Percentiles rank a stretch among this genome's conserved stretches.
Evolutionary conservation across 139 green algal species (phyloP).

Genomic region (Ettlia oleoabundans): DNA sequence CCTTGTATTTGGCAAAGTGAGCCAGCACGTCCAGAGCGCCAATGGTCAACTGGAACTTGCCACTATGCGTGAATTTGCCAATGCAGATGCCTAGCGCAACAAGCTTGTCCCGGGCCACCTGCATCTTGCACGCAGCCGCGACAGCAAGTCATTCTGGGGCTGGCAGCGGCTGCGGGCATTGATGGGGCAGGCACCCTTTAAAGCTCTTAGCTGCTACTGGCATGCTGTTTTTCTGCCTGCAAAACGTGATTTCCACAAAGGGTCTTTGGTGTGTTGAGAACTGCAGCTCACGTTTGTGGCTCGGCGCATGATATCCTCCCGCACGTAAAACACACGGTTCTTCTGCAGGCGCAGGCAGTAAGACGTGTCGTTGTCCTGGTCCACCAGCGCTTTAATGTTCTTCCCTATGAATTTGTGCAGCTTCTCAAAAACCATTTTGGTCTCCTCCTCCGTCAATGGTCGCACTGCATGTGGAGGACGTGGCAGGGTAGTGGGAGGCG

Average conservation of each 20-base stretch:
- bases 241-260: background rate
- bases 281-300: conserved; percentile 81
- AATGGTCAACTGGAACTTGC: conserved; percentile 95
- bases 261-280: background rate
- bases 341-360: conserved; percentile 94
- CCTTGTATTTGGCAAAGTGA: conserved; percentile 96
- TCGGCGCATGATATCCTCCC: conserved; percentile 89
- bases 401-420: conserved; percentile 99
- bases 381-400: conserved; percentile 93
- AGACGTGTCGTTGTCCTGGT: conserved; percentile 74
- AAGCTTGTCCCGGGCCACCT: conserved; percentile 92
- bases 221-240: too few species aligned
- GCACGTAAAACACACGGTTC: conserved; percentile 97
- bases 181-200: too few species aligned
- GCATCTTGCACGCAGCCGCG: conserved; percentile 15
- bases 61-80: conserved; percentile 96
- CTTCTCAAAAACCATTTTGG: conserved; percentile 97
- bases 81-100: conserved; percentile 90
- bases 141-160: background rate
- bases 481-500: too few species aligned
- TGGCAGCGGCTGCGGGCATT: too few species aligned
- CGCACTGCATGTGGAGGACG: conserved; percentile 25
- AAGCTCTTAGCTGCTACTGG: too few species aligned
- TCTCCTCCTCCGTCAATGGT: conserved; percentile 80
- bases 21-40: conserved; percentile 91